A percentile compares a stretch with the other conserved stretches of the same genome.
phyloP scores from a whole-genome alignment of 2,329 filamentous ascomycete genomes.

The Exophiala phaeomuriformis region DNA sequence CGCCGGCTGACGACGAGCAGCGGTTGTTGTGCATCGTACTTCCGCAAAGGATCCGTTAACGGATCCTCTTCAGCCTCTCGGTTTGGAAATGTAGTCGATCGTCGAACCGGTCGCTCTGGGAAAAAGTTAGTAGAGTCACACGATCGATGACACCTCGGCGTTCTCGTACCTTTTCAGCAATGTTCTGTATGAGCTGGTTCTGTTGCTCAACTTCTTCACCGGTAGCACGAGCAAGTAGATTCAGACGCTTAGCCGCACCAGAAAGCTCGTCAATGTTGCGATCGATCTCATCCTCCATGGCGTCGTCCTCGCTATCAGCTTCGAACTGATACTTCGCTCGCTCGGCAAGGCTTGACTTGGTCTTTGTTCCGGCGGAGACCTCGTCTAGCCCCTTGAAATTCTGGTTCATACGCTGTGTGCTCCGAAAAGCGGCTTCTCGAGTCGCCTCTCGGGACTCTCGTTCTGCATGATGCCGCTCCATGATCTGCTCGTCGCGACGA shows the following conservation, averaged over 20 bases:
- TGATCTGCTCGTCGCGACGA: constrained; percentile 59
- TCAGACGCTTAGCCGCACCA: constrained; percentile 60
- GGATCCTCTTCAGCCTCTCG: constrained; percentile 26
- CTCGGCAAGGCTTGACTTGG: constrained; percentile 51
- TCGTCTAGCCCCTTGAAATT: constrained; percentile 59
- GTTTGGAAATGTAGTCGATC: constrained; percentile 26
- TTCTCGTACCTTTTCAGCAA: constrained; percentile 62
- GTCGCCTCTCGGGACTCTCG: constrained; percentile 52
- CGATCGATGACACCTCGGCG: too few species aligned
- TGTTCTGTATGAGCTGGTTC: constrained; percentile 69
- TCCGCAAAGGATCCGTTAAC: constrained; percentile 3
- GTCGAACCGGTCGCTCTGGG: constrained; percentile 28
- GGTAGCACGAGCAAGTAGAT: constrained; percentile 65
- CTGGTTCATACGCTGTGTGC: constrained; percentile 54
- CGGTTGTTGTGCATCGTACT: background rate
- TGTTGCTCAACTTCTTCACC: constrained; percentile 67
- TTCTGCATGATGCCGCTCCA: constrained; percentile 57
- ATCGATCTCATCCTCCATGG: constrained; percentile 66
- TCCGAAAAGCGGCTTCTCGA: constrained; percentile 46
- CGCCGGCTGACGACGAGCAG: background rate
- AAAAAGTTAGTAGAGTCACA: constrained; percentile 3
- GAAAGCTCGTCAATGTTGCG: constrained; percentile 55
- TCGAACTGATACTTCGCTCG: constrained; percentile 70
- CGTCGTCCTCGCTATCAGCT: constrained; percentile 62
- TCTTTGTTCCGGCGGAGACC: constrained; percentile 43